These are phyloP conservation scores for Penicillium hordei DNA, from an alignment of 2,329 filamentous ascomycete species.

Conservation along the genomic window DNA sequence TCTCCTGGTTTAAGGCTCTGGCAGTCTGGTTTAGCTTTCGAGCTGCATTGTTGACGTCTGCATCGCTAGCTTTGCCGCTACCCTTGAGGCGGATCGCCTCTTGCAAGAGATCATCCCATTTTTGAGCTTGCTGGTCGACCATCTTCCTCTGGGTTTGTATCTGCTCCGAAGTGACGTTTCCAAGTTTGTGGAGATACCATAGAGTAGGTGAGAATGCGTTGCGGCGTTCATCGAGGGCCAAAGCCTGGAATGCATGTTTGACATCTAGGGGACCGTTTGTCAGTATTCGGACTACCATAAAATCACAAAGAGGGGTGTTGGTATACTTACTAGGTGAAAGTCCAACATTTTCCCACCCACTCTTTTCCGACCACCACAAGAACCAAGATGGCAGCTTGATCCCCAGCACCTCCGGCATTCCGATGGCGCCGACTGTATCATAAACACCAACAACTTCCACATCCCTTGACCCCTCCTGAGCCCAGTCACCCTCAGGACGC, in stretches of 20 bases:
- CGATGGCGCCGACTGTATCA: slow-evolving; percentile 36
- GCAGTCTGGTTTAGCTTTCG: slow-evolving; percentile 14
- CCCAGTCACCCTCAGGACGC: slow-evolving; percentile 13
- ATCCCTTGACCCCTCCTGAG: slow-evolving; percentile 16
- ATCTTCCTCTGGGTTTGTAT: slow-evolving; percentile 7
- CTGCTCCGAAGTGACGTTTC: slow-evolving; percentile 10
- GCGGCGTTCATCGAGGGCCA: slow-evolving; percentile 42
- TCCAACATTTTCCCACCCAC: slow-evolving; percentile 19
- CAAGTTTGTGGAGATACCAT: slow-evolving; percentile 48
- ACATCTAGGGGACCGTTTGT: slow-evolving; percentile 23
- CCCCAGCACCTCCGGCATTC: slow-evolving; percentile 29
- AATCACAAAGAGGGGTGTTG: neutral
- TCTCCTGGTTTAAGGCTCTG: slow-evolving; percentile 14
- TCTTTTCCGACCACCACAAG: neutral
- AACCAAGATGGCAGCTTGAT: slow-evolving; percentile 14
- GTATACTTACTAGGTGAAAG: slow-evolving; percentile 20
- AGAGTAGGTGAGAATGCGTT: slow-evolving; percentile 53
- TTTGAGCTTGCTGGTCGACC: slow-evolving; percentile 7
- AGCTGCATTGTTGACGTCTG: slow-evolving; percentile 16
- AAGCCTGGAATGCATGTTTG: slow-evolving; percentile 41
- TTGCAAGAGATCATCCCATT: slow-evolving; percentile 5
- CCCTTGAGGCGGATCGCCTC: slow-evolving; percentile 16
- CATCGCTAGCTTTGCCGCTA: slow-evolving; percentile 14
- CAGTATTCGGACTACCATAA: neutral
- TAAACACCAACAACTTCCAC: slow-evolving; percentile 36